Evolutionary conservation across 2,329 filamentous ascomycete species (phyloP), one percentile per base, ranked within the genome.

Genomic region (Tolypocladium cylindrosporum): DNA sequence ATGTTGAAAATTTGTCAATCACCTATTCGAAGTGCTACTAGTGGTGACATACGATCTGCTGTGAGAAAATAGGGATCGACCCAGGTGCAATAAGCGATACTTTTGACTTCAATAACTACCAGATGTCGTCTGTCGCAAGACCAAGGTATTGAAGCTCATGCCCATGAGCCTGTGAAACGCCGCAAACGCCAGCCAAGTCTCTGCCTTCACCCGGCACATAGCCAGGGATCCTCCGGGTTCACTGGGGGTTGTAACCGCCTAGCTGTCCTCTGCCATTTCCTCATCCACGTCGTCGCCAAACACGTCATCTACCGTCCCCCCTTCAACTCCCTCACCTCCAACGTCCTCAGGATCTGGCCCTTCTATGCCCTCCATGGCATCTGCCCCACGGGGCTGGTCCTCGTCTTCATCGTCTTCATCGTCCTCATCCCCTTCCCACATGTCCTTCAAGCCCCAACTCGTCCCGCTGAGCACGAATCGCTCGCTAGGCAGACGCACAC

Each of bases 401-500:
- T 76, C 77, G 19, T 75, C 75, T 6, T 72, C 73, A 6, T 74
- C 74, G 6, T 70, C 74, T 4, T 74, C 71, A 7, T 74, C 77
- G 5, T 74, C 78, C 2, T 41, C 54, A 16, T 75, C 76, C 56
- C 77, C 76, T 41, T 78, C 79, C 80, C 83, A 86, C 31, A 80
- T 75, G 37, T 86, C 81, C 65, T 78, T 78, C 59, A 88, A 68
- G 0, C 83, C 83, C 86, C 86, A 89, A 60, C 82, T 80, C 55
- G 82, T 78, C 19, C 86, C 86, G 58, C 80, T 86, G 51, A 88
- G 75, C 37, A 88, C 85, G 64, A 88, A 89, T 58, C 85, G 79
- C 73, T 89, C 86, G 64, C 81, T 84, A 1, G 86, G 86, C 60
- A 89, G 70, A 13, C 86, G 74, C 8, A 87, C 79, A 31, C 86